Evolutionary conservation across 2,329 filamentous ascomycete genomes (phyloP).

Genomic region (Monosporascus sp.): DNA sequence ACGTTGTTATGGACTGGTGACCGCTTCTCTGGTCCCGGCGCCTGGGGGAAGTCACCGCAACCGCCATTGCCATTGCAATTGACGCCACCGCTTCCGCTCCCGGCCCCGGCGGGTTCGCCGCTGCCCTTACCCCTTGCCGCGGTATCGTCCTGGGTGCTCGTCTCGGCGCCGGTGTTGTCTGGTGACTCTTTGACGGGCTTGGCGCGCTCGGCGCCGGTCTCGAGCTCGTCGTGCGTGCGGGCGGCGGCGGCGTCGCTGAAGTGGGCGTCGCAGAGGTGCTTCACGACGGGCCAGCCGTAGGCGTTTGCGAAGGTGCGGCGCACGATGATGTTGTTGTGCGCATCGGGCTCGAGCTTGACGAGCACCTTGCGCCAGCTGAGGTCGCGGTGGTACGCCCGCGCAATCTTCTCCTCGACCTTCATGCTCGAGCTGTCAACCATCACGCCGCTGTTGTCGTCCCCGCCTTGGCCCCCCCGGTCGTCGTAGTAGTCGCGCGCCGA

Average conservation of each 20-base stretch:
- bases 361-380: slow-evolving; percentile 95
- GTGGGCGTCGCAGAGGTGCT: slow-evolving; percentile 91
- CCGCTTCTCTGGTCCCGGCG: no score
- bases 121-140: background rate
- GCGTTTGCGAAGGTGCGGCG: slow-evolving; percentile 95
- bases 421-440: slow-evolving; percentile 61
- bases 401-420: slow-evolving; percentile 97
- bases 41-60: no score
- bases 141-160: slow-evolving; percentile 31
- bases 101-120: background rate
- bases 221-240: slow-evolving; percentile 61
- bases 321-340: slow-evolving; percentile 97
- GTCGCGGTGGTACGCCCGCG: slow-evolving; percentile 86
- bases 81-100: no score
- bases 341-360: slow-evolving; percentile 90
- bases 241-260: slow-evolving; percentile 73
- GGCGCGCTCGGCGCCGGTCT: slow-evolving; percentile 64
- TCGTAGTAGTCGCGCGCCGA: slow-evolving; percentile 51
- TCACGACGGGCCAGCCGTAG: slow-evolving; percentile 94
- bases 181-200: slow-evolving; percentile 52
- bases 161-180: slow-evolving; percentile 62
- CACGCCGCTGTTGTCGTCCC: slow-evolving; percentile 38
- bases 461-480: slow-evolving; percentile 15
- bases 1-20: no score
- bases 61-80: no score